Evolutionary conservation across 495 filamentous ascomycete species (phyloP).

Genomic region (Podospora conica): DNA sequence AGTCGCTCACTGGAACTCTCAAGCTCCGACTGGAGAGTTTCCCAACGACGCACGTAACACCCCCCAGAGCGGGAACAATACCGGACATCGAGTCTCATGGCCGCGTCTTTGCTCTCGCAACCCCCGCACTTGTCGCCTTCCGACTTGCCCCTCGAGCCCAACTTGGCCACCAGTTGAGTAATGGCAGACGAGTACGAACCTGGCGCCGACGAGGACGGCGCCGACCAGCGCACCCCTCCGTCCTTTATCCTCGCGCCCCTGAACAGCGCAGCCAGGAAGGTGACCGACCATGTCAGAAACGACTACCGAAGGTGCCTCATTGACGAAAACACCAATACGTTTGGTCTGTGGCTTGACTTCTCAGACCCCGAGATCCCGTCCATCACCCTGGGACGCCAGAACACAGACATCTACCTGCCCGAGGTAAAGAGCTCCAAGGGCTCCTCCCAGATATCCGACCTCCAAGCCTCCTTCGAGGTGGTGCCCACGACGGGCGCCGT

Average conservation of each 20-base stretch:
- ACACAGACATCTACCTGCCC: slow-evolving; percentile 25
- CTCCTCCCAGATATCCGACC: slow-evolving; percentile 17
- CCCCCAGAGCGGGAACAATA: background rate
- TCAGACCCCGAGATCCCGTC: slow-evolving; percentile 6
- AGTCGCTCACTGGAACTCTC: background rate
- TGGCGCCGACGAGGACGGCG: background rate
- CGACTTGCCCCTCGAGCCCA: slow-evolving; percentile 6
- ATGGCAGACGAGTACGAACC: slow-evolving; percentile 7
- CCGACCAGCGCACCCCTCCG: slow-evolving; percentile 3
- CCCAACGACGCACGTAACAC: background rate
- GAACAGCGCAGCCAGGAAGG: slow-evolving; percentile 17
- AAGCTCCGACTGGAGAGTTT: background rate
- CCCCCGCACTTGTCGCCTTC: slow-evolving; percentile 10
- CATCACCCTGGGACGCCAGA: slow-evolving; percentile 19
- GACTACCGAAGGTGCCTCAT: slow-evolving; percentile 6
- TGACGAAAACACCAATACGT: slow-evolving; percentile 7
- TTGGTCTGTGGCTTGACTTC: slow-evolving; percentile 25
- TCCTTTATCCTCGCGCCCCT: slow-evolving; percentile 20
- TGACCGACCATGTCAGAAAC: slow-evolving; percentile 14
- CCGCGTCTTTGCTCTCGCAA: background rate
- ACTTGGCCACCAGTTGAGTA: background rate
- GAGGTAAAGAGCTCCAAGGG: slow-evolving; percentile 11
- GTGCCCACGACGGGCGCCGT: slow-evolving; percentile 25
- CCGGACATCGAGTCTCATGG: slow-evolving; percentile 12
- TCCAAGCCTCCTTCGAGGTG: slow-evolving; percentile 26